phyloP scores from a whole-genome alignment of 805 yeast species.

The Debaryomyces maramus region DNA sequence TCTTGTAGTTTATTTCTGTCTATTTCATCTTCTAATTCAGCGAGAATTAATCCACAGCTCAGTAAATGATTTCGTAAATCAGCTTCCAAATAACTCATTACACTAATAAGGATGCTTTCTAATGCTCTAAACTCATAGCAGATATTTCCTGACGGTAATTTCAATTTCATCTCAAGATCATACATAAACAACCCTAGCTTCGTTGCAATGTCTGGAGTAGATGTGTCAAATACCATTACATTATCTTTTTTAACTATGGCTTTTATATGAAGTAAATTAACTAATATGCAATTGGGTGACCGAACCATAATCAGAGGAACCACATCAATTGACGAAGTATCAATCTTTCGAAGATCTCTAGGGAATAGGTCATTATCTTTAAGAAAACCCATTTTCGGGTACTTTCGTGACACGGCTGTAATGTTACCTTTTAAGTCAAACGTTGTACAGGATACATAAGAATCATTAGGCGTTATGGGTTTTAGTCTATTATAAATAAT shows the following conservation, averaged over 20 bases:
- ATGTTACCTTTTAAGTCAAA: constrained; percentile 72
- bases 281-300: constrained; percentile 66
- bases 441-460: constrained; percentile 74
- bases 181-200: constrained; percentile 77
- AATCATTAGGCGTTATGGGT: constrained; percentile 49
- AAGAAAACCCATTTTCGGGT: constrained; percentile 71
- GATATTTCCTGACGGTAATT: constrained; percentile 25
- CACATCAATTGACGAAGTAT: constrained; percentile 69
- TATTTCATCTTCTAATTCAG: constrained; percentile 75
- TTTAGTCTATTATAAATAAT: constrained; percentile 24
- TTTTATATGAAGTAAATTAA: constrained; percentile 82
- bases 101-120: constrained; percentile 79
- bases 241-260: constrained; percentile 81
- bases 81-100: constrained; percentile 74
- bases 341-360: constrained; percentile 83
- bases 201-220: constrained; percentile 64
- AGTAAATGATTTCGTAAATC: constrained; percentile 62
- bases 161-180: constrained; percentile 76
- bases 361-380: constrained; percentile 74
- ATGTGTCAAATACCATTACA: constrained; percentile 82
- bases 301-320: constrained; percentile 89
- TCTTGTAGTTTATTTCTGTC: constrained; percentile 75
- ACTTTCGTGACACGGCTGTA: constrained; percentile 65
- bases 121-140: constrained; percentile 78
- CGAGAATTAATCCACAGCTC: constrained; percentile 61